Evolutionary conservation across 371 early-diverging fungal genomes (phyloP).

Genomic region (Actinomortierella ambigua): DNA sequence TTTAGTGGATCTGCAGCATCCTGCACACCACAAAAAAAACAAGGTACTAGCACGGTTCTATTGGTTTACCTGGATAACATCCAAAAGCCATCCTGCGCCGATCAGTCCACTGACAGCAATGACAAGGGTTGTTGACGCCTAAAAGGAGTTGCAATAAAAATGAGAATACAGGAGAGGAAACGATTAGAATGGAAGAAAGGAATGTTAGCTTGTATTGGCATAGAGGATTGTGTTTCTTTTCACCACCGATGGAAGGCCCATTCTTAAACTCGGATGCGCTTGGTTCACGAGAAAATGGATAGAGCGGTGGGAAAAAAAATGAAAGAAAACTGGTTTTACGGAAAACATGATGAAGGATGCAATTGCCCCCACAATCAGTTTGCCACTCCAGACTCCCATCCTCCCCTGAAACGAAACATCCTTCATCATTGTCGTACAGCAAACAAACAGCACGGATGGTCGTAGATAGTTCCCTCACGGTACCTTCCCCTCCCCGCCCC

Average conservation of each 20-base stretch:
- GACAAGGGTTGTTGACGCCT: constrained; percentile 76
- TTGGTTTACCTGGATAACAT: constrained; percentile 63
- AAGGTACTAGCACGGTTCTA: not conserved
- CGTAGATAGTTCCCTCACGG: no score
- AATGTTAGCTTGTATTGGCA: not conserved
- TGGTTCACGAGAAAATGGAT: no score
- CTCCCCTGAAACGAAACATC: not conserved
- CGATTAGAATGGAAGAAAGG: no score
- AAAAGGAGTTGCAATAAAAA: not conserved
- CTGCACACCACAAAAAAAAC: not conserved
- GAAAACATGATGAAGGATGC: not conserved
- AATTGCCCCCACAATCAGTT: not conserved
- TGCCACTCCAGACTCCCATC: not conserved
- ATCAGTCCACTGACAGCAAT: constrained; percentile 76
- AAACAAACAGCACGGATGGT: no score
- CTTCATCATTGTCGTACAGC: no score
- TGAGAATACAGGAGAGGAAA: not conserved
- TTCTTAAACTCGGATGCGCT: no score
- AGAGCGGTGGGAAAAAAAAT: not conserved
- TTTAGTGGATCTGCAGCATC: not conserved
- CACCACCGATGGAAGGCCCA: not conserved
- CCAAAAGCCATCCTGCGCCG: constrained; percentile 72
- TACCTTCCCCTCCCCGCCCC: no score
- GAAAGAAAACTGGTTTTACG: not conserved
- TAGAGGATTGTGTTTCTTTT: not conserved